A percentile compares a stretch with the other conserved stretches of the same genome.
Evolutionary conservation across 2,329 filamentous ascomycete genomes (phyloP).

Genomic region (Penicillium capsulatum): DNA sequence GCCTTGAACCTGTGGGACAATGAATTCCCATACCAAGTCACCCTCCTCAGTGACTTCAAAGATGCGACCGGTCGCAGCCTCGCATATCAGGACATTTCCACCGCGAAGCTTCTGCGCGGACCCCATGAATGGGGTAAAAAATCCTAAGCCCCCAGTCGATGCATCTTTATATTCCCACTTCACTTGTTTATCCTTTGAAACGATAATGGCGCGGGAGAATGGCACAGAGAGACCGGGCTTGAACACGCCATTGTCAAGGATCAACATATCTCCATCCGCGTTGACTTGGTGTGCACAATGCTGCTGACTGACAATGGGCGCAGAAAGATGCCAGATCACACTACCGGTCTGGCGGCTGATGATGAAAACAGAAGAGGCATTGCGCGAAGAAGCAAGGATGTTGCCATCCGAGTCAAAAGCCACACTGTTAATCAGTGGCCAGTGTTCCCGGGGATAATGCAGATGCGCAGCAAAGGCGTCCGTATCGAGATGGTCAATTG

Average conservation of each 20-base stretch:
- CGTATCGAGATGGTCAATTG: constrained; percentile 40
- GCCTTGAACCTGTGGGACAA: constrained; percentile 41
- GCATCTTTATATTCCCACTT: constrained; percentile 45
- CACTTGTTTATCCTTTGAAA: constrained; percentile 39
- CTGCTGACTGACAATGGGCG: constrained; percentile 43
- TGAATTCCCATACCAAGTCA: constrained; percentile 44
- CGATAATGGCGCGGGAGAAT: constrained; percentile 43
- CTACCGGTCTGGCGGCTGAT: constrained; percentile 41
- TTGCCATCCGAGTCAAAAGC: constrained; percentile 37
- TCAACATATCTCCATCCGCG: constrained; percentile 41
- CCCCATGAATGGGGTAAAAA: constrained; percentile 49
- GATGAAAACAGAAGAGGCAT: constrained; percentile 43
- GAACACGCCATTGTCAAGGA: constrained; percentile 48
- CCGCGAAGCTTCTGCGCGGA: constrained; percentile 41
- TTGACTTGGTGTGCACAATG: constrained; percentile 43
- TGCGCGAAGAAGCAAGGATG: constrained; percentile 44
- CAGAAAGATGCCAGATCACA: constrained; percentile 43
- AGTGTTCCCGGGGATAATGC: constrained; percentile 36
- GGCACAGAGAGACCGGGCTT: constrained; percentile 39
- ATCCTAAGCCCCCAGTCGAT: constrained; percentile 34
- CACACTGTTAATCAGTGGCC: constrained; percentile 46
- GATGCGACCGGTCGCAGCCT: constrained; percentile 43
- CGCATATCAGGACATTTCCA: constrained; percentile 44
- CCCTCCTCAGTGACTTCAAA: constrained; percentile 45
- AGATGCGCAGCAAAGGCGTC: constrained; percentile 40